Evolutionary conservation across 2,329 filamentous ascomycete genomes (phyloP).

Genomic region (Colletotrichum noveboracense): DNA sequence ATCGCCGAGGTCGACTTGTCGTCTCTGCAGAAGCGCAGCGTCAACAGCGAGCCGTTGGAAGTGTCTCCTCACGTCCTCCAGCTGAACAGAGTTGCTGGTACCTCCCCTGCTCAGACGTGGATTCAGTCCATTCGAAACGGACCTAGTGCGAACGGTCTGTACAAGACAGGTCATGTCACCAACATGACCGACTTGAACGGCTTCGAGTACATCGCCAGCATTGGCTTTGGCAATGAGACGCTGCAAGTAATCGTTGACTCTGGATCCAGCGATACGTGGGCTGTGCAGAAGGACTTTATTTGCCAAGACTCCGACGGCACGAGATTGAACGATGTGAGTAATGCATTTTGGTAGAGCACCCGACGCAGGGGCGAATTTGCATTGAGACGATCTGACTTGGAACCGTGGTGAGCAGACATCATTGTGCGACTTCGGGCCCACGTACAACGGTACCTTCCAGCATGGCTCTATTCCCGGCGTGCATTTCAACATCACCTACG

Average conservation of each 20-base stretch:
- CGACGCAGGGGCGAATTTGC: background rate
- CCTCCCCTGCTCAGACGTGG: background rate
- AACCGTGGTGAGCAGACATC: background rate
- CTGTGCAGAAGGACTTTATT: slow-evolving; percentile 35
- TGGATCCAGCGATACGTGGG: slow-evolving; percentile 53
- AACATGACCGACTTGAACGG: slow-evolving; percentile 1
- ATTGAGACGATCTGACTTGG: background rate
- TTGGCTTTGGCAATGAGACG: slow-evolving; percentile 33
- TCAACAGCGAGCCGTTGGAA: background rate
- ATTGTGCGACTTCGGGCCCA: slow-evolving; percentile 28
- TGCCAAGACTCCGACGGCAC: slow-evolving; percentile 32
- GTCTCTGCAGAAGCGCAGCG: background rate
- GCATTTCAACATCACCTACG: slow-evolving; percentile 49
- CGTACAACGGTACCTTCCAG: slow-evolving; percentile 35
- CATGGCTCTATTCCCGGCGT: slow-evolving; percentile 36
- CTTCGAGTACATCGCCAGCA: slow-evolving; percentile 10
- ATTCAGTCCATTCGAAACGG: background rate
- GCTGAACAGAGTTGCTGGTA: background rate
- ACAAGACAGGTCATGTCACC: background rate
- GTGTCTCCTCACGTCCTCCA: background rate
- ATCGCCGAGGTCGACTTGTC: background rate
- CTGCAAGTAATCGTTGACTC: slow-evolving; percentile 49
- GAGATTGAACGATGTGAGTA: background rate
- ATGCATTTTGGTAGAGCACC: background rate
- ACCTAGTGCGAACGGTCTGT: background rate